Base-by-base conservation (phyloP, 2,329 filamentous ascomycete genomes). In the Setomelanomma holmii region DNA sequence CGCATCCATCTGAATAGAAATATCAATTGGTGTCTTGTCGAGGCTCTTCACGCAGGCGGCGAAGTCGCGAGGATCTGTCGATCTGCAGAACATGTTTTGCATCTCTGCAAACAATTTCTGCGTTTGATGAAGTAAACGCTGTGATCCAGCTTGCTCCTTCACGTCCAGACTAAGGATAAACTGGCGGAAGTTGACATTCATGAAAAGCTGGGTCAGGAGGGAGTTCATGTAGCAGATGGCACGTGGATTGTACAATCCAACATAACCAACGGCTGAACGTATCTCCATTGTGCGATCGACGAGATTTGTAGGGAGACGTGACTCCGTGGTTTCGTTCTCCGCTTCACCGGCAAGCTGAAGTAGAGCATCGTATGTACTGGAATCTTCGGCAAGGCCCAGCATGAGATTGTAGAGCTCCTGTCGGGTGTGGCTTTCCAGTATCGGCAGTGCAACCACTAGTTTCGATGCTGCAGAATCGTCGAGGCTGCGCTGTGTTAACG, bases 151-250 rank as follows among this genome's bases (percentile, higher is more conserved):
- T 0, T 78, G 74, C 55, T 89, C 84, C 12, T 79, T 73, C 20
- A 90, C 77, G 7, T 80, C 45, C 44, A 74, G 48, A 54, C 73
- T 55, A 10, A 98, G 81, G 62, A 99, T 89, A 73, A 98, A 96
- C 14, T 85, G 82, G 16, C 95, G 88, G 67, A 99, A 98, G 5
- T 86, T 83, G 14, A 90, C 78, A 69, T 99, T 98, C 91, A 97
- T 98, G 79, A 93, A 99, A 0, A 99, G 84, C 69, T 99, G 95
- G 0, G 92, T 93, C 55, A 98, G 83, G 0, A 99, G 80, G 0
- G 95, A 98, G 72, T 99, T 99, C 69, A 98, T 84, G 71, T 99
- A 99, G 75, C 95, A 99, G 0, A 96, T 98, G 70, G 97, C 96
- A 8, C 91, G 95, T 14, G 97, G 82, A 66, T 99, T 99, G 50